Evolutionary conservation across 2,329 filamentous ascomycete species (phyloP).

Genomic region (Phialophora verrucosa): DNA sequence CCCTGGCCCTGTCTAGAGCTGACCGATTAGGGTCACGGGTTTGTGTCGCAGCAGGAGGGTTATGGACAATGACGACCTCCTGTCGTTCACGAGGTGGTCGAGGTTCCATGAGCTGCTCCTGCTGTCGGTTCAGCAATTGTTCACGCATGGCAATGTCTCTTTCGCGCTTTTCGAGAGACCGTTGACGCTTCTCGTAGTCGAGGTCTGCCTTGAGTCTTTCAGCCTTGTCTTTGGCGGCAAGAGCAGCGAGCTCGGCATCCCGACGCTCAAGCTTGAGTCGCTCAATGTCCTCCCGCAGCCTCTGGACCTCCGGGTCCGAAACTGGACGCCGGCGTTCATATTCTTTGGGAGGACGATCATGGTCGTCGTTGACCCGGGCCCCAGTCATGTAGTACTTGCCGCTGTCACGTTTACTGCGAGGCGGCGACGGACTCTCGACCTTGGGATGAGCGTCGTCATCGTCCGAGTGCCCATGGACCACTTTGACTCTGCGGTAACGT

Average conservation of each 20-base stretch:
- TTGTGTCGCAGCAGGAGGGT: constrained; percentile 9
- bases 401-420: constrained; percentile 27
- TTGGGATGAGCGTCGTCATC: constrained; percentile 33
- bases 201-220: constrained; percentile 25
- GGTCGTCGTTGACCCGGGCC: constrained; percentile 9
- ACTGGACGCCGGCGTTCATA: constrained; percentile 28
- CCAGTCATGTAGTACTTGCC: constrained; percentile 28
- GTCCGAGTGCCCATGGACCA: constrained; percentile 18
- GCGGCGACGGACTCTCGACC: constrained; percentile 30
- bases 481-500: constrained; percentile 26
- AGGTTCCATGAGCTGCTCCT: constrained; percentile 18
- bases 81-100: constrained; percentile 23
- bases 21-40: constrained; percentile 13
- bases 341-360: constrained; percentile 15
- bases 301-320: constrained; percentile 25
- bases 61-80: constrained; percentile 33
- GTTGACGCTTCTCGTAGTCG: constrained; percentile 25
- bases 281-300: constrained; percentile 24
- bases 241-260: constrained; percentile 30
- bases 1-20: constrained; percentile 31
- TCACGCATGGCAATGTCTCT: constrained; percentile 22
- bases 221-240: constrained; percentile 22
- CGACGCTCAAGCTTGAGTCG: constrained; percentile 28
- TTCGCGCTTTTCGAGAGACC: constrained; percentile 32
- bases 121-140: constrained; percentile 19